These are phyloP conservation scores for Daldinia grandis DNA, from an alignment of 495 filamentous ascomycete species.

Conservation along the genomic window DNA sequence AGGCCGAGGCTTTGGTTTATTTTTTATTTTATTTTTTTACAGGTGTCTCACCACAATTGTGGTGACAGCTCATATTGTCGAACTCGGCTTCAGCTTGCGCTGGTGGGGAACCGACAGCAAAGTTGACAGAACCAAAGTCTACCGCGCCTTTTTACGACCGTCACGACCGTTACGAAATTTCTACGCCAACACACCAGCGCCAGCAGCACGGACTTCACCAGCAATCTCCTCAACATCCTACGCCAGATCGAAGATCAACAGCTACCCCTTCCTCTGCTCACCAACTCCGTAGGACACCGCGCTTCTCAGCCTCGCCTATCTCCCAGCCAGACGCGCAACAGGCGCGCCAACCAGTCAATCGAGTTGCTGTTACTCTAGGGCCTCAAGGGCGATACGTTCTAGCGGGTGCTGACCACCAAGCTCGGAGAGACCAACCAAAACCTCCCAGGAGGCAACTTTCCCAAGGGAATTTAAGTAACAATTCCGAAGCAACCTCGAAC, in stretches of 20 bases:
- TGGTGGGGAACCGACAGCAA: conserved; percentile 50
- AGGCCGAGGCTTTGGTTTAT: conserved; percentile 13
- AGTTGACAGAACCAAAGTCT: conserved; percentile 50
- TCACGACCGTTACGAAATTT: conserved; percentile 53
- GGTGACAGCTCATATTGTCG: conserved; percentile 60
- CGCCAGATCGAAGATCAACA: conserved; percentile 42
- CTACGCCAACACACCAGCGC: conserved; percentile 49
- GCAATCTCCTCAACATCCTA: conserved; percentile 42
- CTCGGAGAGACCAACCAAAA: conserved; percentile 32
- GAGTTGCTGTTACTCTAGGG: conserved; percentile 42
- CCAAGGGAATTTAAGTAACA: conserved; percentile 53
- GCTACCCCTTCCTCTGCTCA: conserved; percentile 53
- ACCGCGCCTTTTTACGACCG: conserved; percentile 49
- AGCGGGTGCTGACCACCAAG: conserved; percentile 29
- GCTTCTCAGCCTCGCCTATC: conserved; percentile 55
- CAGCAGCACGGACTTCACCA: conserved; percentile 53
- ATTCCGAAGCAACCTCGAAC: conserved; percentile 48
- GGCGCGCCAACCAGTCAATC: conserved; percentile 46
- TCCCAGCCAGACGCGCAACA: conserved; percentile 48
- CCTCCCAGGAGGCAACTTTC: conserved; percentile 52
- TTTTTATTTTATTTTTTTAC: conserved; percentile 3
- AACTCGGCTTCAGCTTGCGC: conserved; percentile 47
- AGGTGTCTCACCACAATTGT: conserved; percentile 40
- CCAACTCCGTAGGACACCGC: conserved; percentile 57
- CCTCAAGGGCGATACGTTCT: conserved; percentile 43